Evolutionary conservation across 208 protist species (phyloP).

Genomic region (Blechomonas ayalai): DNA sequence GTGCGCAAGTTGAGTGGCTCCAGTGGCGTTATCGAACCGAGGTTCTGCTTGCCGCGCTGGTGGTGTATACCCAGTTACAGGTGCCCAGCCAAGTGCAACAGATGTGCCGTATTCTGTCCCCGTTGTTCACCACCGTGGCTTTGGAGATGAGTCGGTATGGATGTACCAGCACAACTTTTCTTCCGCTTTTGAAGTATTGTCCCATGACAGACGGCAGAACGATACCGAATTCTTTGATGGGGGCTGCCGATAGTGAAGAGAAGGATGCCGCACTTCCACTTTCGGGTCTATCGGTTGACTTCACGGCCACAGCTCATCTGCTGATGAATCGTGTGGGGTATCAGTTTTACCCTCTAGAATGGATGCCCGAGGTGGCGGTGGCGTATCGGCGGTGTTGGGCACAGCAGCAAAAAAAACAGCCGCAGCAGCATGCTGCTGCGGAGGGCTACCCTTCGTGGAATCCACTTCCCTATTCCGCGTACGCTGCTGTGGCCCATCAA

Average conservation of each 20-base stretch:
- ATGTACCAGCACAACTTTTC: conserved; percentile 13
- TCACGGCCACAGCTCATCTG: conserved; percentile 42
- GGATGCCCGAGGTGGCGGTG: conserved; percentile 45
- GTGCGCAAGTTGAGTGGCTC: conserved; percentile 26
- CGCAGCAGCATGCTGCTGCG: conserved; percentile 3
- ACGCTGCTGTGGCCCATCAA: conserved; percentile 72
- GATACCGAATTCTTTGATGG: no score
- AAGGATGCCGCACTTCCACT: neutral
- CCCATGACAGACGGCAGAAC: no score
- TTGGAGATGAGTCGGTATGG: conserved; percentile 9
- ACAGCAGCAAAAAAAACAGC: neutral
- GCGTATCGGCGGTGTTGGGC: conserved; percentile 1
- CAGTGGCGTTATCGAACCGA: conserved; percentile 55
- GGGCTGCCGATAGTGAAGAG: no score
- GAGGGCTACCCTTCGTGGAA: no score
- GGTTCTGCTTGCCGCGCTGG: conserved; percentile 57
- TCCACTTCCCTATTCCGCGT: conserved; percentile 46
- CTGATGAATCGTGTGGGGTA: conserved; percentile 69
- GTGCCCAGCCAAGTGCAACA: conserved; percentile 56
- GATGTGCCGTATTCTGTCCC: conserved; percentile 52
- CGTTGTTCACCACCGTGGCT: conserved; percentile 30
- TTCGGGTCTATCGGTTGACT: conserved; percentile 9
- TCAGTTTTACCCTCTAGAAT: conserved; percentile 79
- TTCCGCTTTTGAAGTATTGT: no score
- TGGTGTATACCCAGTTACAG: conserved; percentile 70